These are phyloP conservation scores for Monosporascus sp. DNA, from an alignment of 2,329 filamentous ascomycete genomes.

Conservation along the genomic window DNA sequence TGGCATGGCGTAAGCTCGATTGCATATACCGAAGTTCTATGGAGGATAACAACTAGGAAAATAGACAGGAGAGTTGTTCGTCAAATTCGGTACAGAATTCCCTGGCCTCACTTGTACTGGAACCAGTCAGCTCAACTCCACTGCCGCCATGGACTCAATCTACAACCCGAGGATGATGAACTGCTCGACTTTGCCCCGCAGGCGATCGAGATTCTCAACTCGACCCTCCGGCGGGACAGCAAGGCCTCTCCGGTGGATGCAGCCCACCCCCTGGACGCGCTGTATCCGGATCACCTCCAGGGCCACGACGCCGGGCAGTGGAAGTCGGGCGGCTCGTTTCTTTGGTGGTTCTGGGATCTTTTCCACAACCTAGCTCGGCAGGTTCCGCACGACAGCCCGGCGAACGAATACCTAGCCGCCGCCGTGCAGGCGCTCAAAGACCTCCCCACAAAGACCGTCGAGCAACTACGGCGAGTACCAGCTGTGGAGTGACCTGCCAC, in stretches of 20 bases:
- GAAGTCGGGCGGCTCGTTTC: constrained; percentile 5
- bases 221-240: not conserved
- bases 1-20: no score
- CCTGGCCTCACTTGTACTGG: no score
- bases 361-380: constrained; percentile 15
- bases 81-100: no score
- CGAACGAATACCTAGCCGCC: not conserved
- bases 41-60: no score
- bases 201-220: not conserved
- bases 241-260: not conserved
- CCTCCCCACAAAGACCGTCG: not conserved
- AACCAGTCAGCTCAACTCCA: not conserved
- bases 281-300: not conserved
- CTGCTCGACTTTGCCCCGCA: not conserved
- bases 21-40: no score
- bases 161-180: not conserved
- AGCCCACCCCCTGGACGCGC: not conserved
- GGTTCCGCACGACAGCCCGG: constrained; percentile 8
- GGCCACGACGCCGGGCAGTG: not conserved
- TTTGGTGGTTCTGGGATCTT: constrained; percentile 19
- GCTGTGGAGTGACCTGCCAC: not conserved
- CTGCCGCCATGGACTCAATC: not conserved
- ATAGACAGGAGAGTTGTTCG: no score
- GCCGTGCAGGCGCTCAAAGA: not conserved
- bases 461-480: not conserved